Base-by-base conservation (phyloP, 2,329 filamentous ascomycete genomes). In the Lecanosticta acicola region DNA sequence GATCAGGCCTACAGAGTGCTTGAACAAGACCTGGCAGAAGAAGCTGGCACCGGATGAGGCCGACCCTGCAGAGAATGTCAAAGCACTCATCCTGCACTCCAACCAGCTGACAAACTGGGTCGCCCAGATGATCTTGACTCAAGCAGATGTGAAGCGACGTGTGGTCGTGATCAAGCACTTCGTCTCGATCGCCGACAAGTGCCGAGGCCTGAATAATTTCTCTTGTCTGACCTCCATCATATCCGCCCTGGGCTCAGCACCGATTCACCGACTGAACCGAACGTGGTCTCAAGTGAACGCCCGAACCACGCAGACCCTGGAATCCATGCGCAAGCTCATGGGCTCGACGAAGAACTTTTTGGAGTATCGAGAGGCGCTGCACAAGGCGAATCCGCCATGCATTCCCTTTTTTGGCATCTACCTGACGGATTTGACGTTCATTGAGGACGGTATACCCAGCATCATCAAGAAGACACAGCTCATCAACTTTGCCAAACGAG, bases 61-160 rank as follows among this genome's bases (percentile, higher is more conserved):
- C 4, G 89, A 95, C 60, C 87, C 90, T 26, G 90, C 93, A 8
- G 81, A 88, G 0, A 97, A 98, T 59, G 88, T 98, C 57, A 96
- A 97, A 70, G 87, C 89, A 8, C 77, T 98, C 52, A 98, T 98
- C 69, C 75, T 97, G 42, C 93, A 98, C 69, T 97, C 93, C 0
- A 98, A 98, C 62, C 91, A 97, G 67, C 83, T 98, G 75, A 98
- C 93, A 4, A 98, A 97, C 65, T 98, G 93, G 93, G 93, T 97
- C 41, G 93, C 93, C 21, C 91, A 97, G 68, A 97, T 98, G 93
- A 97, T 98, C 57, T 70, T 98, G 51, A 90, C 85, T 0, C 93
- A 98, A 68, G 80, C 84, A 59, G 93, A 98, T 65, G 87, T 96
- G 52, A 95, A 93, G 74, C 94, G 94, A 68, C 81, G 93, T 58